phyloP scores from a whole-genome alignment of 257 asterid species.

The Coffea eugenioides region DNA sequence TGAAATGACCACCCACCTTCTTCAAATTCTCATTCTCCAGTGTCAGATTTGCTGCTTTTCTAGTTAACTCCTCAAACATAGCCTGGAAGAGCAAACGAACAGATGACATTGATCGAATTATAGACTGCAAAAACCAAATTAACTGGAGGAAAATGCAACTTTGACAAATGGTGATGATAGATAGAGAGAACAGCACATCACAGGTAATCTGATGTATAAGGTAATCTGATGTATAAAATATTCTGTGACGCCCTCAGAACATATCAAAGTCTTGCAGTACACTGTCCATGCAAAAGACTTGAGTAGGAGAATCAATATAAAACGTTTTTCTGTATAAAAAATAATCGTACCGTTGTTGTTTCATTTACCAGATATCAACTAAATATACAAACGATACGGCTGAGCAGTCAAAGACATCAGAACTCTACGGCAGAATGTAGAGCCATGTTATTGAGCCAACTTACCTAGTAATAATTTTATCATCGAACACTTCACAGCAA shows the following conservation, averaged over 20 bases:
- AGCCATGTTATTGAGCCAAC: background rate
- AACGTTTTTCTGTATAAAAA: no score
- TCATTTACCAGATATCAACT: no score
- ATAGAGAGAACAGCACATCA: background rate
- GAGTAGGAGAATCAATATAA: background rate
- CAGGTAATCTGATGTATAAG: no score
- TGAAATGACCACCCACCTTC: constrained; percentile 33
- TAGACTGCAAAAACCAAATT: background rate
- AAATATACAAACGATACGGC: background rate
- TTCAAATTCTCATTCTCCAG: constrained; percentile 55
- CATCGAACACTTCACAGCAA: background rate
- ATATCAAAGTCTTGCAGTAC: background rate
- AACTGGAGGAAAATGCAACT: background rate
- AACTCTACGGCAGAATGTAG: background rate
- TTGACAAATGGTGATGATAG: background rate
- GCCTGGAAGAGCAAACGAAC: constrained; percentile 38
- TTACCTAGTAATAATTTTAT: background rate
- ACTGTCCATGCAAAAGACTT: background rate
- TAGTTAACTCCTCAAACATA: constrained; percentile 42
- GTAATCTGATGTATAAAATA: background rate
- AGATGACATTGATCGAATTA: background rate
- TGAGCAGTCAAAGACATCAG: no score
- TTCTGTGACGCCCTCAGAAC: background rate
- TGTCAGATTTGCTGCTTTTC: constrained; percentile 40
- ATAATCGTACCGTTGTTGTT: no score